Conservation (phyloP, 1,284 basidiomycete genomes). For the Puccinia coronata region DNA sequence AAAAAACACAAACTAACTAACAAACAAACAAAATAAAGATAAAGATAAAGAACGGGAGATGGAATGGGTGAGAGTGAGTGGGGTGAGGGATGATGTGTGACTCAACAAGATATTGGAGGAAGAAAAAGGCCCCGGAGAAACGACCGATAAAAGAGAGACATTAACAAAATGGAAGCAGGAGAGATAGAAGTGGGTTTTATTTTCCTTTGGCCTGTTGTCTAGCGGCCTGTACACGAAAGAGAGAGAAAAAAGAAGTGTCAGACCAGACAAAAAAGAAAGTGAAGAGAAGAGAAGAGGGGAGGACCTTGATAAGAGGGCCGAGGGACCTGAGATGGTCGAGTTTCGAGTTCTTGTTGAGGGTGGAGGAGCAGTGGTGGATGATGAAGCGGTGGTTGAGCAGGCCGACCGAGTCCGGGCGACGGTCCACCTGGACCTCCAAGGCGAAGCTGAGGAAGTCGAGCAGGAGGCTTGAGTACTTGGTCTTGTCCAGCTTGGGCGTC, state of each 20-base stretch:
- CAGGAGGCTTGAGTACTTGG: conserved; percentile 81
- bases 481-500: conserved; percentile 94
- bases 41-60: background rate
- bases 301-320: conserved; percentile 39
- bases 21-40: background rate
- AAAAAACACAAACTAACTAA: background rate
- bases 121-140: background rate
- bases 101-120: background rate
- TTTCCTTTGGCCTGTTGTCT: conserved; percentile 44
- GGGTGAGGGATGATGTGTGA: background rate
- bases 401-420: conserved; percentile 81
- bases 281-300: background rate
- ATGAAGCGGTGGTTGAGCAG: conserved; percentile 64
- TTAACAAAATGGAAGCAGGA: background rate
- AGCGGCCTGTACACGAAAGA: conserved; percentile 19
- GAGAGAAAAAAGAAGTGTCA: background rate
- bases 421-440: conserved; percentile 93
- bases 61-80: background rate
- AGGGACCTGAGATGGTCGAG: conserved; percentile 35
- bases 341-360: background rate
- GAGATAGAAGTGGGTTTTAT: conserved; percentile 2
- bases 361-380: background rate
- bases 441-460: conserved; percentile 84
- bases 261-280: background rate
- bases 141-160: background rate